Base-by-base conservation (phyloP, 2,329 filamentous ascomycete genomes). In the Berkeleyomyces basicola region DNA sequence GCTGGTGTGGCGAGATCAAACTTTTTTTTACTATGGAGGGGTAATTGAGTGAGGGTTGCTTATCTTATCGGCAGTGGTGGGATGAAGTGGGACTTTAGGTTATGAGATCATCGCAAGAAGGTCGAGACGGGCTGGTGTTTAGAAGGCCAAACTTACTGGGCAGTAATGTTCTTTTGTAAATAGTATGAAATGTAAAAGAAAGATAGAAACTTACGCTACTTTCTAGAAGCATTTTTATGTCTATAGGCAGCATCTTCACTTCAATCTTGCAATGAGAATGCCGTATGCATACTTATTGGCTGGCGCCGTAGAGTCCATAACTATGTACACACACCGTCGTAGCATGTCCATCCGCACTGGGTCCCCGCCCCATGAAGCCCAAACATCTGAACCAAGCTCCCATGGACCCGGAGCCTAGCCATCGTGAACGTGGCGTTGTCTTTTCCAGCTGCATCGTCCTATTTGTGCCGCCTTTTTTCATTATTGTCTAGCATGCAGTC, bases 401-500 rank as follows among this genome's bases (percentile, higher is more conserved):
- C 43, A 65, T 63, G 10, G 37, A 14, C n/a, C 39, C 14, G 31
- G 14, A 36, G 7, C 10, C 43, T n/a, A 42, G n/a, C 42, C 31
- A 59, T 59, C 58, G 31, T 47, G 39, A 59, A 59, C 57, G 43
- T 44, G 51, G 36, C 51, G 51, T 55, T 55, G 33, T 39, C 37
- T 37, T 37, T 55, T 37, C 7, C 14, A 55, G 10, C 33, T 4
- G 33, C 33, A 7, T 11, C 11, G 4, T 55, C 4, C 11, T 7
- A 55, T 37, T 37, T 16, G 31, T 7, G 9, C 37, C 31, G 40
- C 49, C 33, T 39, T 37, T 51, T 49, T 36, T 39, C 11, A 47
- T n/a, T 14, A 33, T 39, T 14, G 44, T 62, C 39, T 55, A 72
- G 65, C 61, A 90, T 90, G 87, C 86, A 90, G 77, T 90, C 87